Evolutionary conservation across 2,329 filamentous ascomycete species (phyloP).

Genomic region (Claviceps digitariae): DNA sequence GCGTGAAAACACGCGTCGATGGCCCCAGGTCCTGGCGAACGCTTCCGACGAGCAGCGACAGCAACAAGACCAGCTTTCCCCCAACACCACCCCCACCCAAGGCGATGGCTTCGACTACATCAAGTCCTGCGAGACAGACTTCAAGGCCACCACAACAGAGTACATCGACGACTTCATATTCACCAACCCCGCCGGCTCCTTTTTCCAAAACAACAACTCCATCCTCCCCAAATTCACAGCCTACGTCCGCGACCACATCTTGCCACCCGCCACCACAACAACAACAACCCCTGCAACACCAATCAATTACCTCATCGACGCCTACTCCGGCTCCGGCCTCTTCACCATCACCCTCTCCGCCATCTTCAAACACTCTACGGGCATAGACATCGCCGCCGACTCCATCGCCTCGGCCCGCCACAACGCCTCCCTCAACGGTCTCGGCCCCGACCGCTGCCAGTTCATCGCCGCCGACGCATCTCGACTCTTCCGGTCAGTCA

Average conservation of each 20-base stretch:
- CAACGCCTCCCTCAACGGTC: constrained; percentile 67
- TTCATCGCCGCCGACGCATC: constrained; percentile 87
- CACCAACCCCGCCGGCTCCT: constrained; percentile 80
- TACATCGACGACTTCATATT: constrained; percentile 79
- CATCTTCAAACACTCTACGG: constrained; percentile 70
- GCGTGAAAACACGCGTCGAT: constrained; percentile 67
- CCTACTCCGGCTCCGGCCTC: constrained; percentile 92
- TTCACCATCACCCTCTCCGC: constrained; percentile 89
- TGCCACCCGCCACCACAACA: constrained; percentile 12
- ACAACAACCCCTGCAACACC: constrained; percentile 28
- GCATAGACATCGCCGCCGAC: constrained; percentile 75
- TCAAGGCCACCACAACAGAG: constrained; percentile 70
- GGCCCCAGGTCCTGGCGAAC: constrained; percentile 29
- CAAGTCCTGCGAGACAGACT: constrained; percentile 82
- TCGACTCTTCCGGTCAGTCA: constrained; percentile 64
- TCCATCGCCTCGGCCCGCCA: constrained; percentile 66
- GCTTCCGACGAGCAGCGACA: neutral
- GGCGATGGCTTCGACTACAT: constrained; percentile 49
- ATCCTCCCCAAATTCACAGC: constrained; percentile 78
- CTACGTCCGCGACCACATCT: constrained; percentile 64
- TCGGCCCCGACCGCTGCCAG: constrained; percentile 52
- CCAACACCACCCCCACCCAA: constrained; percentile 34
- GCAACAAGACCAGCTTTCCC: constrained; percentile 13
- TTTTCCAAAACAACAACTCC: constrained; percentile 99
- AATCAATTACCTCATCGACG: constrained; percentile 86